These are phyloP conservation scores for Rugonectria rugulosa DNA, from an alignment of 2,329 filamentous ascomycete species.

Conservation along the genomic window DNA sequence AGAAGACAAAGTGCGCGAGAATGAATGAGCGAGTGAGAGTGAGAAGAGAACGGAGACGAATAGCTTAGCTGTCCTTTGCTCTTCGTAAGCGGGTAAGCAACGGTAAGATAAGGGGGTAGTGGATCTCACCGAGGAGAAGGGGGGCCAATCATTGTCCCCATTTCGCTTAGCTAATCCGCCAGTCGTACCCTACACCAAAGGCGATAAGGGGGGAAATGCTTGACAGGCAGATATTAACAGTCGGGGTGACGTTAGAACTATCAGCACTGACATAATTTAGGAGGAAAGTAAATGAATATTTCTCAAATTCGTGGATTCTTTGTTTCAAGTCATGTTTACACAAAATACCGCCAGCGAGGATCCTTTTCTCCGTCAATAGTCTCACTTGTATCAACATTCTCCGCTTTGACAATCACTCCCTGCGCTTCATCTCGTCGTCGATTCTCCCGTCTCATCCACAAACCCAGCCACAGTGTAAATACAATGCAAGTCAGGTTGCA, in stretches of 20 bases:
- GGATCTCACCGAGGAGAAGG: slow-evolving; percentile 4
- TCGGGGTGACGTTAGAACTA: no score
- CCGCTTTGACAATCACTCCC: slow-evolving; percentile 19
- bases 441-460: slow-evolving; percentile 31
- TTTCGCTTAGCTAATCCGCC: no score
- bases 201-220: no score
- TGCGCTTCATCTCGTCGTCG: slow-evolving; percentile 20
- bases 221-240: no score
- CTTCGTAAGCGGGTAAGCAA: slow-evolving; percentile 12
- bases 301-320: no score
- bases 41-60: neutral
- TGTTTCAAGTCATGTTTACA: slow-evolving; percentile 14
- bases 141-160: no score
- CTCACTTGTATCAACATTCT: slow-evolving; percentile 30
- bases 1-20: no score
- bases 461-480: slow-evolving; percentile 28
- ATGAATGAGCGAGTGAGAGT: neutral
- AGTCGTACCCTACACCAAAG: slow-evolving; percentile 2
- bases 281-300: no score
- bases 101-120: slow-evolving; percentile 2
- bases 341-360: slow-evolving; percentile 27
- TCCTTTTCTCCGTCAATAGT: slow-evolving; percentile 23
- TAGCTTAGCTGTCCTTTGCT: slow-evolving; percentile 14
- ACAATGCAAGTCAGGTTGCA: slow-evolving; percentile 32
- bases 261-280: no score